phyloP scores from a whole-genome alignment of 2,329 filamentous ascomycete species.

The Phaeosphaeria sp. region DNA sequence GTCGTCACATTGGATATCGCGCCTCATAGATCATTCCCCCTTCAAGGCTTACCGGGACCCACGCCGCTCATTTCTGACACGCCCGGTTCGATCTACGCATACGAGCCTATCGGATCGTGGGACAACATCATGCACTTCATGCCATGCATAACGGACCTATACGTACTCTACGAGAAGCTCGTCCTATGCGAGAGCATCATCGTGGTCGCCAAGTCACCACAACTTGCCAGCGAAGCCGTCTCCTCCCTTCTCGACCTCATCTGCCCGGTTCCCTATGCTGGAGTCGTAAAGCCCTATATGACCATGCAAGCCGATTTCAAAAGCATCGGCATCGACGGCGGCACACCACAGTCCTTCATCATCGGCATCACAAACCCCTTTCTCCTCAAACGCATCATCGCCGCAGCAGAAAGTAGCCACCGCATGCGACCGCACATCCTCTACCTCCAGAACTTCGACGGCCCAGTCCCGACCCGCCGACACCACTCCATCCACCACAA shows the following conservation, averaged over 20 bases:
- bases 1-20: conserved; percentile 49
- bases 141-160: conserved; percentile 51
- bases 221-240: conserved; percentile 49
- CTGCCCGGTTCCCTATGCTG: conserved; percentile 50
- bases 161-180: conserved; percentile 50
- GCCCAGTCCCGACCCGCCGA: conserved; percentile 44
- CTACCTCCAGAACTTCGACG: conserved; percentile 47
- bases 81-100: conserved; percentile 46
- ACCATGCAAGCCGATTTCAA: conserved; percentile 54
- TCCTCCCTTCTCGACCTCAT: conserved; percentile 50
- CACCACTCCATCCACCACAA: conserved; percentile 48
- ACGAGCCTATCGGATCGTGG: conserved; percentile 50
- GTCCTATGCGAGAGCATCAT: conserved; percentile 51
- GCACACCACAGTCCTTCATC: conserved; percentile 47
- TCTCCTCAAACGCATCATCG: conserved; percentile 48
- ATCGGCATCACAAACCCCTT: conserved; percentile 53
- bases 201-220: conserved; percentile 51
- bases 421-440: conserved; percentile 46
- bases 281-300: conserved; percentile 50
- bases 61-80: conserved; percentile 40
- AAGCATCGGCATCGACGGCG: conserved; percentile 49
- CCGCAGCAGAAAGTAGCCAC: conserved; percentile 42
- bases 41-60: conserved; percentile 46
- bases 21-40: conserved; percentile 49
- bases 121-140: conserved; percentile 48